Evolutionary conservation across 2,329 filamentous ascomycete species (phyloP), one percentile per base, ranked within the genome.

Genomic region (Hypomyces rosellus): DNA sequence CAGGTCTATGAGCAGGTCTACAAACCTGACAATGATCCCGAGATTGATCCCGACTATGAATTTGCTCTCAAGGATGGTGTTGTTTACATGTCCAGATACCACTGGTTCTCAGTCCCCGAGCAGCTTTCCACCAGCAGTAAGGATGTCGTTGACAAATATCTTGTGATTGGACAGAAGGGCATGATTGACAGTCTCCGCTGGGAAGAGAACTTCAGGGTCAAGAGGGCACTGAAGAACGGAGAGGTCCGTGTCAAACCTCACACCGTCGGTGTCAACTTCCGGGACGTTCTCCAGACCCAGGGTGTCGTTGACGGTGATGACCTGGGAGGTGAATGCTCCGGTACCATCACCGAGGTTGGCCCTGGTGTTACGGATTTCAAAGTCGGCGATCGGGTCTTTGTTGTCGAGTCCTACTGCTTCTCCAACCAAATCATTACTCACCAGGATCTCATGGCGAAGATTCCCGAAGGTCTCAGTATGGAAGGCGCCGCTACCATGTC

Each of bases 31-130:
- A 20, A 46, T 13, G 44, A 46, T 13, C 44, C 25, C 12, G 44
- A 15, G 3, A 33, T 16, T 14, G 45, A 30, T 22, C 33, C 34
- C 14, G 39, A 42, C 16, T 59, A 57, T n/a, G 67, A 69, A 39
- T 69, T 63, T 22, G 63, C 59, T 1, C 55, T 66, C n/a, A 52
- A 55, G 3, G 54, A 61, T 25, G 59, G 61, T 2, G 50, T 55
- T 9, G 52, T 65, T 1, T 55, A 61, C 12, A 53, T 67, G n/a
- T 56, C 57, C 9, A 52, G 65, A 1, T 63, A 61, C 38, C 59
- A 63, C 15, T 59, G 60, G 1, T 57, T 61, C 40, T 57, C 59
- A 2, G 34, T 34, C 25, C 18, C 44, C 5, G 44, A 46, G 9
- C 15, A 34, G 15, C 44, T 46, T n/a, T 15, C 44, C 14, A 20